Evolutionary conservation across 2,329 filamentous ascomycete species (phyloP), one percentile per base, ranked within the genome.

Genomic region (Talaromyces sp.): DNA sequence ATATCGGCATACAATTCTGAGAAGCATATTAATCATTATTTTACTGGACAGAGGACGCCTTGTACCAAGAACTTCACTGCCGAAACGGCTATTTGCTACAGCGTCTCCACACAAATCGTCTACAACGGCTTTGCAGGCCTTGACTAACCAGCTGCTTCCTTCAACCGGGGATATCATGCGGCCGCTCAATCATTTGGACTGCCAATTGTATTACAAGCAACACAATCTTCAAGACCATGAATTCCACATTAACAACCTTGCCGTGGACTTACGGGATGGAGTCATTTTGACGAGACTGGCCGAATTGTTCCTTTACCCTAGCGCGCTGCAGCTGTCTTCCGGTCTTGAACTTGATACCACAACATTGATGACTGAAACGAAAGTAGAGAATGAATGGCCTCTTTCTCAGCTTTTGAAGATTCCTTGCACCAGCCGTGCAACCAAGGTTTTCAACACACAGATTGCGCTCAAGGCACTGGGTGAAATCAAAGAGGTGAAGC

Each of bases 221-320:
- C 79, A 82, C 62, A 79, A 81, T 2, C 75, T 88, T 6, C 78
- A 86, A 63, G 86, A 88, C 70, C 84, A 84, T 64, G 73, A 77
- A 0, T 88, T 86, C 68, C 73, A 73, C 44, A 81, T 88, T 59
- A 74, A 77, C 9, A 88, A 88, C 65, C 76, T 89, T 27, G 86
- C 85, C 0, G 79, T 85, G 9, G 86, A 88, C 66, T 75, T 88
- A 25, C 80, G 86, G 36, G 83, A 88, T 68, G 86, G 86, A 1
- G 78, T 88, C 9, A 74, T 83, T 52, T 71, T 88, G n/a, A 82
- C 83, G 5, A 80, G 82, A 57, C 75, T 88, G 10, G 82, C 86
- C 0, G 86, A 88, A 65, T 64, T 87, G 1, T 70, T 88, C 2
- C 73, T 85, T 3, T 83, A 82, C 63, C 72, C 74, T 5, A 70